These are phyloP conservation scores for Paramyrothecium roridum DNA, from an alignment of 2,329 filamentous ascomycete species.

Conservation along the genomic window DNA sequence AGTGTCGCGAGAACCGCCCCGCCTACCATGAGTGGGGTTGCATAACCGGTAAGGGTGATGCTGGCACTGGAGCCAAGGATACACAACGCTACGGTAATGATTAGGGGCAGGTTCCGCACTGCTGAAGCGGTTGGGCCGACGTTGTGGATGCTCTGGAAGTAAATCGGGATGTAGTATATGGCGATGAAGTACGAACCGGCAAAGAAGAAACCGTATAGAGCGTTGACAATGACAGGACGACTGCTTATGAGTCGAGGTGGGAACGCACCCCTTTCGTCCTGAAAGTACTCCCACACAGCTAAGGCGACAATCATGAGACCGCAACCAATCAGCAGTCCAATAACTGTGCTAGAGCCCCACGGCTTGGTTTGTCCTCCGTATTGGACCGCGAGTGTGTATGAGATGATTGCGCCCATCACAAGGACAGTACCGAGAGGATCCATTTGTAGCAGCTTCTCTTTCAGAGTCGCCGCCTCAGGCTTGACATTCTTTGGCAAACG, in stretches of 20 bases:
- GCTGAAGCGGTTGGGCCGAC: conserved; percentile 35
- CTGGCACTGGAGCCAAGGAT: conserved; percentile 35
- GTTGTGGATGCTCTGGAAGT: conserved; percentile 39
- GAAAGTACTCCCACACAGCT: conserved; percentile 25
- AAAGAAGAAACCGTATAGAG: conserved; percentile 31
- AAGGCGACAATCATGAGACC: conserved; percentile 22
- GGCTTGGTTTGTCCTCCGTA: conserved; percentile 34
- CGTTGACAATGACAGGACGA: conserved; percentile 23
- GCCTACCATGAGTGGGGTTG: conserved; percentile 42
- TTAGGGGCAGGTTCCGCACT: conserved; percentile 29
- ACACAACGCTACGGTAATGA: conserved; percentile 37
- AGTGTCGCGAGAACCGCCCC: conserved; percentile 39
- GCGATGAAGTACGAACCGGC: conserved; percentile 31
- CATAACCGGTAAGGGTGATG: conserved; percentile 36
- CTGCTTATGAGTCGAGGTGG: conserved; percentile 27
- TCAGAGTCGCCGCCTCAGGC: conserved; percentile 30
- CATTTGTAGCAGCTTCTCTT: conserved; percentile 45
- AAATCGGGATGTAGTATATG: conserved; percentile 40
- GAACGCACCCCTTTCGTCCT: conserved; percentile 34
- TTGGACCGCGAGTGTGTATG: conserved; percentile 36
- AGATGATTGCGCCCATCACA: conserved; percentile 33
- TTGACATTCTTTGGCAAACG: conserved; percentile 34
- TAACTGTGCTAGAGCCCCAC: conserved; percentile 29
- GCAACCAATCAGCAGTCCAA: conserved; percentile 30
- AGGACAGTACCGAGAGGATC: conserved; percentile 42